Percentiles rank a stretch among this genome's conserved stretches.
Evolutionary conservation across 2,329 filamentous ascomycete genomes (phyloP).

Genomic region (Colletotrichum sublineola): DNA sequence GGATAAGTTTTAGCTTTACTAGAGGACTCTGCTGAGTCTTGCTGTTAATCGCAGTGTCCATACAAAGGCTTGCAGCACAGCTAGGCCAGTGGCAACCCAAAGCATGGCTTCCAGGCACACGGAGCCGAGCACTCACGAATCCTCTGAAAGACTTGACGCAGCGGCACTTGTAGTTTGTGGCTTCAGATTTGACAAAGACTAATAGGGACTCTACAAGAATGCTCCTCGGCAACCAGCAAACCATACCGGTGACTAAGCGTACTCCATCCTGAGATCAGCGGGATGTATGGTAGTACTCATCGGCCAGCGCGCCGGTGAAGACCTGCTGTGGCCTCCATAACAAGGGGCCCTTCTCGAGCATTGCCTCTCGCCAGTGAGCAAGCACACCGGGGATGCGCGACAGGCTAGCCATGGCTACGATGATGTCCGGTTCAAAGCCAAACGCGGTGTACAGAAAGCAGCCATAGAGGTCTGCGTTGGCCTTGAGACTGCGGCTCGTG

Average conservation of each 20-base stretch:
- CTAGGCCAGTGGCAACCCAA: not conserved
- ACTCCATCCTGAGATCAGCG: not conserved
- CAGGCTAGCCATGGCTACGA: conserved; percentile 47
- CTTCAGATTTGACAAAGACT: not conserved
- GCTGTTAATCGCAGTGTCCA: not conserved
- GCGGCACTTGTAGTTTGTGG: not conserved
- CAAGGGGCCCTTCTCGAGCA: conserved; percentile 47
- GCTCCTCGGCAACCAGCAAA: not conserved
- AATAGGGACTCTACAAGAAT: not conserved
- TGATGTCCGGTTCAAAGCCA: conserved; percentile 45
- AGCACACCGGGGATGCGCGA: conserved; percentile 47
- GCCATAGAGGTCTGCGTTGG: conserved; percentile 61
- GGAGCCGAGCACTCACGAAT: not conserved
- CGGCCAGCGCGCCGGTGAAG: conserved; percentile 33
- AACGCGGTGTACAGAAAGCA: conserved; percentile 58
- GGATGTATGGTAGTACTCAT: not conserved
- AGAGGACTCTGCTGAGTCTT: not conserved
- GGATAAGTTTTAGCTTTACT: no score
- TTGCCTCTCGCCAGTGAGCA: conserved; percentile 50
- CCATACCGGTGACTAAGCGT: not conserved
- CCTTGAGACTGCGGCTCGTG: conserved; percentile 52
- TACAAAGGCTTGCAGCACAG: not conserved
- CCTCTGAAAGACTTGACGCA: no score
- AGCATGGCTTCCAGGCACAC: not conserved
- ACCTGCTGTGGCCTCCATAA: conserved; percentile 50